Conservation (phyloP, 1,284 basidiomycete genomes). For the Cutaneotrichosporon daszewskae region DNA sequence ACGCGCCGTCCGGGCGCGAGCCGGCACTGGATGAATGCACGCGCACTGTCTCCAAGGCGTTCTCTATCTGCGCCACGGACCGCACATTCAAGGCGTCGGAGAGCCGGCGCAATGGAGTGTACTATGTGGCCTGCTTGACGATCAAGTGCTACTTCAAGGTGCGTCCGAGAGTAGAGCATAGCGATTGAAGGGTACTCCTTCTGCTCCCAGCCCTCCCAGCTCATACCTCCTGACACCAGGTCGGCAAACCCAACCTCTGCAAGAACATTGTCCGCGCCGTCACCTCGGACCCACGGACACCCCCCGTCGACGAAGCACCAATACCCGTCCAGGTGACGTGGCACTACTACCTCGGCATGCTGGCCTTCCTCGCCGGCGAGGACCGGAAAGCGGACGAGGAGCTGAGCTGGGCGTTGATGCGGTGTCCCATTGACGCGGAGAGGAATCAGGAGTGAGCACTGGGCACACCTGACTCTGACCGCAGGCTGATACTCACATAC, state of each 20-base stretch:
- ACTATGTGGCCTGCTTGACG: slow-evolving; percentile 85
- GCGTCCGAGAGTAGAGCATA: slow-evolving; percentile 34
- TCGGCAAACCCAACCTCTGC: slow-evolving; percentile 82
- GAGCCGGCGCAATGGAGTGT: slow-evolving; percentile 89
- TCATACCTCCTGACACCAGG: slow-evolving; percentile 49
- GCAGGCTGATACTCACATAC: slow-evolving; percentile 80
- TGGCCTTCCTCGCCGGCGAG: slow-evolving; percentile 88
- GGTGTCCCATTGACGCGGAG: slow-evolving; percentile 63
- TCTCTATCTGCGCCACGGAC: slow-evolving; percentile 83
- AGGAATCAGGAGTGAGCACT: slow-evolving; percentile 71
- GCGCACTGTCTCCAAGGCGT: slow-evolving; percentile 82
- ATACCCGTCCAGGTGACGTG: slow-evolving; percentile 85
- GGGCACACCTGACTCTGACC: background rate
- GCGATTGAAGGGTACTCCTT: background rate
- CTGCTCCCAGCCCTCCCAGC: background rate
- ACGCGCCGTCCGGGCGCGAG: slow-evolving; percentile 51
- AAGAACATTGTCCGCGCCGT: slow-evolving; percentile 89
- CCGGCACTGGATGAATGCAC: slow-evolving; percentile 88
- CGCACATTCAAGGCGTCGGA: slow-evolving; percentile 64
- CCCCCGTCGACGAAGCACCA: slow-evolving; percentile 68
- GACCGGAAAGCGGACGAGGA: slow-evolving; percentile 79
- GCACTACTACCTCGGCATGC: slow-evolving; percentile 87
- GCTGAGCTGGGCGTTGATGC: slow-evolving; percentile 71
- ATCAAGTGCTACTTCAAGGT: slow-evolving; percentile 93
- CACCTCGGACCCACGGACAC: slow-evolving; percentile 75